Percentiles rank a stretch among this genome's conserved stretches.
These are phyloP conservation scores for Boletus tomentosulus DNA, from an alignment of 768 basidiomycete species.

Conservation along the genomic window DNA sequence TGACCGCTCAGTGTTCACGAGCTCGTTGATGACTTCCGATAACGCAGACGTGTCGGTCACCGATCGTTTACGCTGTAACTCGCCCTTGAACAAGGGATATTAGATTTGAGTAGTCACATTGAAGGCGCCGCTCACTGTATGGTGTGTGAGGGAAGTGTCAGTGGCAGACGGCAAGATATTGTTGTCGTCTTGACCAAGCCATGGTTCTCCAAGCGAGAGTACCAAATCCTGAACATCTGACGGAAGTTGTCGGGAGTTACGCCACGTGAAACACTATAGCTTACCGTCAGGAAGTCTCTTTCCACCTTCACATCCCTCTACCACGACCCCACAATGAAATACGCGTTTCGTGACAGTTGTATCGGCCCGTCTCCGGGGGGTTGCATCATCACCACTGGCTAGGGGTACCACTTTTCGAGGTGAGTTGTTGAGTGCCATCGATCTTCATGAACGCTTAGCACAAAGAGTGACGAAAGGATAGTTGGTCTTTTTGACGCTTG, in stretches of 20 bases:
- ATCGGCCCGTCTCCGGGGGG: constrained; percentile 38
- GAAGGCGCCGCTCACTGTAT: constrained; percentile 39
- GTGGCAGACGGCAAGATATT: constrained; percentile 43
- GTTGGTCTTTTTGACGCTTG: not conserved
- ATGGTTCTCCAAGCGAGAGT: constrained; percentile 67
- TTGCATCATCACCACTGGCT: constrained; percentile 60
- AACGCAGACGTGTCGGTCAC: constrained; percentile 64
- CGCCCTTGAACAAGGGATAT: constrained; percentile 21
- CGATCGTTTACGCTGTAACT: constrained; percentile 46
- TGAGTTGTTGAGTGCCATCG: constrained; percentile 64
- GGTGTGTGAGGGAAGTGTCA: constrained; percentile 34
- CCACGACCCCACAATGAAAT: constrained; percentile 87
- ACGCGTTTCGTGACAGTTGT: constrained; percentile 65
- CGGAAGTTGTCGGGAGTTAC: constrained; percentile 9
- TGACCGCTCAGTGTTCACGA: constrained; percentile 83
- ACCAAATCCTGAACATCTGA: constrained; percentile 78
- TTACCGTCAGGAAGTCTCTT: constrained; percentile 64
- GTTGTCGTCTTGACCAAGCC: constrained; percentile 49
- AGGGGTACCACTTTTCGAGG: constrained; percentile 74
- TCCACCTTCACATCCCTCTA: constrained; percentile 76
- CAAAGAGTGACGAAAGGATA: not conserved
- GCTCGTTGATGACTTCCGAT: constrained; percentile 74
- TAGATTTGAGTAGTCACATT: constrained; percentile 5
- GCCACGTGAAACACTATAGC: constrained; percentile 8
- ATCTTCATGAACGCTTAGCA: constrained; percentile 17